These are phyloP conservation scores for Ananas comosus DNA, from an alignment of 176 grass and related monocot genomes.

Conservation along the genomic window DNA sequence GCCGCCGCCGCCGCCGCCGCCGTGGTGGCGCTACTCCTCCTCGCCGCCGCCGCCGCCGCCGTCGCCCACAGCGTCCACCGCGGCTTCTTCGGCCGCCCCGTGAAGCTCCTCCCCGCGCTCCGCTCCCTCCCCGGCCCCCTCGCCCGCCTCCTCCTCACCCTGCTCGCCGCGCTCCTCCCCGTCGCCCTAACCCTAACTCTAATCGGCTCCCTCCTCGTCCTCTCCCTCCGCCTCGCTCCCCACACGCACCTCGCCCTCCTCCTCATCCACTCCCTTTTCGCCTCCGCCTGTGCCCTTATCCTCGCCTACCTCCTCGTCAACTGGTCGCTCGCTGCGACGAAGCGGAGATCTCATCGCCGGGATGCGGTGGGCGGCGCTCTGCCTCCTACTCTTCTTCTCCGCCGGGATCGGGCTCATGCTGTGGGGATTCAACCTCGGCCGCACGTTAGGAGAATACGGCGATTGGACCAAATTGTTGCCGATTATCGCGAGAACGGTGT, in stretches of 20 bases:
- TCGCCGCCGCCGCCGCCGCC: conserved; percentile 15
- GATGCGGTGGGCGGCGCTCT: conserved; percentile 14
- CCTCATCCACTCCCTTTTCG: conserved; percentile 7
- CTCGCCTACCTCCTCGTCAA: conserved; percentile 1
- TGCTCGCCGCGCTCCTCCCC: conserved; percentile 10
- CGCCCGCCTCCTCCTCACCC: conserved; percentile 11
- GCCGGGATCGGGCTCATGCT: conserved; percentile 10
- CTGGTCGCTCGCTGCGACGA: conserved; percentile 15
- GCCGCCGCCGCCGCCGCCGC: not conserved
- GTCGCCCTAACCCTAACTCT: conserved; percentile 2
- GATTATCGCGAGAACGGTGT: conserved; percentile 11
- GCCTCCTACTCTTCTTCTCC: conserved; percentile 16
- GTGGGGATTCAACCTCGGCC: conserved; percentile 7
- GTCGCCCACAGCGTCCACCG: conserved; percentile 21
- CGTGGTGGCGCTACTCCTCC: conserved; percentile 5
- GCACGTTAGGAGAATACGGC: not conserved
- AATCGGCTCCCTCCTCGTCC: conserved; percentile 10
- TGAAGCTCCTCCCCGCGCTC: conserved; percentile 31
- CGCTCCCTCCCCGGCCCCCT: conserved; percentile 25
- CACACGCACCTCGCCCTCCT: not conserved
- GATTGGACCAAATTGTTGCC: not conserved
- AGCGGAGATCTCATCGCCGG: conserved; percentile 11
- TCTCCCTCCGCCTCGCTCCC: conserved; percentile 1
- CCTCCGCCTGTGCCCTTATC: conserved; percentile 1
- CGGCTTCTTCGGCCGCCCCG: conserved; percentile 33